Evolutionary conservation across 2,329 filamentous ascomycete species (phyloP).

Genomic region (Xylariaceae sp.): DNA sequence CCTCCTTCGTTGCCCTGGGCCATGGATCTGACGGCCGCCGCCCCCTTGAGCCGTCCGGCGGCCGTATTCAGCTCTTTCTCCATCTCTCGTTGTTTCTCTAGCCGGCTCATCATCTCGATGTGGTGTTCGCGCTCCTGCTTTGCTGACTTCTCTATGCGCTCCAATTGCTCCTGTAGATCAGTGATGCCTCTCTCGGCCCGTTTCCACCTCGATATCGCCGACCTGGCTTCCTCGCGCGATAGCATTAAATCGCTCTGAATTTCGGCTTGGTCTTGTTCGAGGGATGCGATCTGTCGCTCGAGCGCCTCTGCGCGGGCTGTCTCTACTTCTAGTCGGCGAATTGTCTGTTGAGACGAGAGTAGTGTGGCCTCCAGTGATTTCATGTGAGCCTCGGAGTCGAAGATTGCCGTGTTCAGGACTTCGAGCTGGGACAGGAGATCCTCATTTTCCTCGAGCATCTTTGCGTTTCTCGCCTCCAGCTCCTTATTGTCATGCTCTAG

Average conservation of each 20-base stretch:
- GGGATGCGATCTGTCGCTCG: slow-evolving; percentile 69
- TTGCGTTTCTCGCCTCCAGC: slow-evolving; percentile 71
- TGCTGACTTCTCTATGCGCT: slow-evolving; percentile 80
- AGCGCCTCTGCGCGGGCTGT: slow-evolving; percentile 70
- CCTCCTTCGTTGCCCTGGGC: slow-evolving; percentile 53
- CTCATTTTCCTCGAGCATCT: slow-evolving; percentile 77
- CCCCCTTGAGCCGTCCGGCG: slow-evolving; percentile 73
- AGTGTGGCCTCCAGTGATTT: slow-evolving; percentile 71
- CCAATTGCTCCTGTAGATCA: slow-evolving; percentile 79
- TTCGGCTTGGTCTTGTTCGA: slow-evolving; percentile 75
- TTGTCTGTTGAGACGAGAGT: slow-evolving; percentile 68
- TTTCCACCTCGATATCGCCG: slow-evolving; percentile 77
- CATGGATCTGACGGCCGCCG: slow-evolving; percentile 64
- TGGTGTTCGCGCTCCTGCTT: slow-evolving; percentile 75
- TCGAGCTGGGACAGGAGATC: slow-evolving; percentile 79
- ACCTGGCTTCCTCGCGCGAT: slow-evolving; percentile 69
- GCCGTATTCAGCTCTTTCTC: slow-evolving; percentile 77
- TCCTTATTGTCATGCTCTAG: slow-evolving; percentile 69
- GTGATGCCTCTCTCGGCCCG: slow-evolving; percentile 74
- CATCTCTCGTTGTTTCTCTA: slow-evolving; percentile 77
- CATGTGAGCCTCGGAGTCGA: slow-evolving; percentile 74
- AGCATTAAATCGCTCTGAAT: slow-evolving; percentile 62
- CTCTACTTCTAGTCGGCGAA: slow-evolving; percentile 67
- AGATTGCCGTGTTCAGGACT: slow-evolving; percentile 68
- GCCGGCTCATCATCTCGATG: slow-evolving; percentile 69